Conservation (phyloP, 1,139 yeast species). For the Nakaseomyces sp. region DNA sequence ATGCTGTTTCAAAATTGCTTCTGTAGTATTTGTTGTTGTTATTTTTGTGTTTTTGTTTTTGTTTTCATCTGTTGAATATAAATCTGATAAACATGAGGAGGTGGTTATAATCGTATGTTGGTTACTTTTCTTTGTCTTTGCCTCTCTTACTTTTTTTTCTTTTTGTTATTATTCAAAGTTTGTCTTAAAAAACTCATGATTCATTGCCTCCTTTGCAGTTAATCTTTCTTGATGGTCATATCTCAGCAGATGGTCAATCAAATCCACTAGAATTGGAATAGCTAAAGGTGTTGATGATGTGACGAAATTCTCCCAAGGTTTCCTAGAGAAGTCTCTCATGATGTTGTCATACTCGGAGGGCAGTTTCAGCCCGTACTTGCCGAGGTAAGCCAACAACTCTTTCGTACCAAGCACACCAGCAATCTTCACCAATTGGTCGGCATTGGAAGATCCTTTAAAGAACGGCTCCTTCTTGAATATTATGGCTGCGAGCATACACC, state of each 20-base stretch:
- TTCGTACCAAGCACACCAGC: slow-evolving; percentile 71
- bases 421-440: slow-evolving; percentile 71
- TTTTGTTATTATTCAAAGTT: slow-evolving; percentile 10
- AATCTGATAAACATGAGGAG: neutral
- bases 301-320: slow-evolving; percentile 59
- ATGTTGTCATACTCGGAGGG: slow-evolving; percentile 59
- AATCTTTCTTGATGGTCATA: slow-evolving; percentile 69
- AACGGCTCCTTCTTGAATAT: slow-evolving; percentile 70
- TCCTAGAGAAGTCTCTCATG: slow-evolving; percentile 56
- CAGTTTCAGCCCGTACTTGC: slow-evolving; percentile 52
- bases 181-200: slow-evolving; percentile 42
- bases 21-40: too few relatives aligned
- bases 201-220: slow-evolving; percentile 69
- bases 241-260: slow-evolving; percentile 55
- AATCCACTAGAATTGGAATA: slow-evolving; percentile 54
- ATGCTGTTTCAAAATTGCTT: neutral
- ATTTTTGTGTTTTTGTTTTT: neutral
- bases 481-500: slow-evolving; percentile 72
- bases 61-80: neutral
- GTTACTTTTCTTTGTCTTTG: neutral
- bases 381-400: slow-evolving; percentile 49
- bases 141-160: neutral
- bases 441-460: slow-evolving; percentile 69
- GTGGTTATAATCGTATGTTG: too few relatives aligned
- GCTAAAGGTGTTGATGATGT: slow-evolving; percentile 47